A percentile compares a stretch with the other conserved stretches of the same genome.
These are phyloP conservation scores for Stereocaulon alpinum DNA, from an alignment of 495 filamentous ascomycete species.

Conservation along the genomic window DNA sequence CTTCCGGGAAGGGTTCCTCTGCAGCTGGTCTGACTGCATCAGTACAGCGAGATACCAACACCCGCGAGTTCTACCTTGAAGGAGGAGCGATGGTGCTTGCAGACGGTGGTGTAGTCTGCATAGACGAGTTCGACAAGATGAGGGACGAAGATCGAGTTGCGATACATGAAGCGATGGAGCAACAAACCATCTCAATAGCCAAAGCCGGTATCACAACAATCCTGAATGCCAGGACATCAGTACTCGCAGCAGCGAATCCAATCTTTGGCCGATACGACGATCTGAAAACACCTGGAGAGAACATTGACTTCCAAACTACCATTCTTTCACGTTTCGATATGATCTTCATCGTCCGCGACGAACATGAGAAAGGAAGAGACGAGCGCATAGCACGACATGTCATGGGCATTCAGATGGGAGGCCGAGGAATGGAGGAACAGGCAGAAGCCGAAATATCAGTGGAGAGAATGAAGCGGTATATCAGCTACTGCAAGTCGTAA, in stretches of 20 bases:
- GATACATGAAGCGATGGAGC: conserved; percentile 99
- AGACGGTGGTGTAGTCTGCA: conserved; percentile 96
- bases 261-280: conserved; percentile 98
- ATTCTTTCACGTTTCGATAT: conserved; percentile 98
- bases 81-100: conserved; percentile 98
- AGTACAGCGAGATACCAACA: conserved; percentile 83
- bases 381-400: conserved; percentile 94
- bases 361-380: conserved; percentile 81
- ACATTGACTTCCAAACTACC: conserved; percentile 99
- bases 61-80: conserved; percentile 96
- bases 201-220: conserved; percentile 99
- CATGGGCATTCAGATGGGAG: conserved; percentile 95
- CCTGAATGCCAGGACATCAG: conserved; percentile 88
- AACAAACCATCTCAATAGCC: conserved; percentile 98
- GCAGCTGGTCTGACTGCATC: conserved; percentile 97
- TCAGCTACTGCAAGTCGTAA: conserved; percentile 93
- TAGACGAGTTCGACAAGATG: conserved; percentile 99
- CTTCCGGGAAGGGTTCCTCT: conserved; percentile 96
- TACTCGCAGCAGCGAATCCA: conserved; percentile 93
- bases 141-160: conserved; percentile 96
- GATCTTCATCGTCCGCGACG: conserved; percentile 98
- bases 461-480: conserved; percentile 96
- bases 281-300: conserved; percentile 93
- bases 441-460: conserved; percentile 78
- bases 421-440: conserved; percentile 72